Base-by-base conservation (phyloP, 306 rosid species). In the Pyrus betulifolia region DNA sequence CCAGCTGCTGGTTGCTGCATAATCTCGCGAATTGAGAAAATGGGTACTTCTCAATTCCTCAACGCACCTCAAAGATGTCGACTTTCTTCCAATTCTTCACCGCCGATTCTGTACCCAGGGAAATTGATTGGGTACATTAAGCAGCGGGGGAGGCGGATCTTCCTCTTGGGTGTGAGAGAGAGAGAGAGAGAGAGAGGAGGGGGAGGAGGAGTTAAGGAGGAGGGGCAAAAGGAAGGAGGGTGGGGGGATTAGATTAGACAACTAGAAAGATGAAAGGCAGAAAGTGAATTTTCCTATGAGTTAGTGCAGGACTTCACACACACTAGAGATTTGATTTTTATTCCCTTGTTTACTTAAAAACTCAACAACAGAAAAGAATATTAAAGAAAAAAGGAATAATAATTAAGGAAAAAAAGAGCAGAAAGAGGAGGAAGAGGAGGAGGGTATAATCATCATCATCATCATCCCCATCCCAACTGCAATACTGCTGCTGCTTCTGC, bases 211-310 rank as follows among this genome's bases (percentile, higher is more conserved):
- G 62, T 57, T 57, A 33, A 44, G 27, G 42, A 75, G 35, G 52
- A 57, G 31, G 2, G 54, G 76, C 57, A 55, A 70, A 64, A 55
- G 66, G 21, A 17, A 46, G 27, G 40, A 61, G 54, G 54, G 18
- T 38, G 42, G 54, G 54, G 19, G 19, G 55, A 51, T 17, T 15
- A 51, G 70, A 74, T 70, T 58, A 75, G 83, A 81, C 88, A 84
- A 80, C 83, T 84, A 81, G 85, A 78, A 75, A 74, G 80, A 82
- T 38, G 60, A 67, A 64, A 62, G 78, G 54, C 78, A 81, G 85
- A 81, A 84, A 80, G 87, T 74, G 85, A 84, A 69, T 69, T 51
- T 51, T 84, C 80, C 85, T 78, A 75, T 27, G 85, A 85, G 85
- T 81, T 71, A 78, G 88, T 85, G 85, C 83, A 76, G 71, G 27